Conservation (phyloP, 495 filamentous ascomycete genomes). For the Darksidea phi region DNA sequence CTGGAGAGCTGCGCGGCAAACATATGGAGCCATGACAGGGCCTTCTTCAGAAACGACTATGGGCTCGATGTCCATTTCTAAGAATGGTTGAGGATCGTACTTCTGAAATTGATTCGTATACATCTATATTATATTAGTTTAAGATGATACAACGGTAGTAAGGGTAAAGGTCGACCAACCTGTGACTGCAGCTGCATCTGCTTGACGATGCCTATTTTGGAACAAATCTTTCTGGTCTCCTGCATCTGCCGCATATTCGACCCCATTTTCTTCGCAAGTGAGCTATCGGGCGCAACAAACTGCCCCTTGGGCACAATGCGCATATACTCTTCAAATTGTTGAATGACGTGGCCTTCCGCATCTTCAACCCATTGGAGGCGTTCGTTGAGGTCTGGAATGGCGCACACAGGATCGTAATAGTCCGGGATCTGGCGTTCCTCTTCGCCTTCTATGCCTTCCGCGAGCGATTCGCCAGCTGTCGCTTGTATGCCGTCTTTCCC, state of each 20-base stretch:
- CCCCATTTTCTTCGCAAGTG: constrained; percentile 75
- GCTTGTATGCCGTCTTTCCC: constrained; percentile 50
- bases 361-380: constrained; percentile 85
- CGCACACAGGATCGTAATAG: constrained; percentile 86
- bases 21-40: constrained; percentile 75
- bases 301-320: constrained; percentile 67
- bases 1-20: constrained; percentile 79
- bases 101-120: constrained; percentile 98
- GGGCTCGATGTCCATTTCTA: constrained; percentile 78
- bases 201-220: constrained; percentile 95
- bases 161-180: constrained; percentile 49
- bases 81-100: constrained; percentile 88
- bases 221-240: constrained; percentile 91
- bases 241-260: constrained; percentile 94
- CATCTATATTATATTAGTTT: constrained; percentile 58
- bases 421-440: constrained; percentile 78
- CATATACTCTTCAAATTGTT: constrained; percentile 78
- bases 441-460: constrained; percentile 87
- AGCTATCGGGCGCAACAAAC: constrained; percentile 76
- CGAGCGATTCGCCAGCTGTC: constrained; percentile 66
- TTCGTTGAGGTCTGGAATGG: constrained; percentile 76
- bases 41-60: constrained; percentile 86
- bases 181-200: constrained; percentile 99
- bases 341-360: constrained; percentile 77
- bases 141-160: neutral